phyloP scores from a whole-genome alignment of 2,329 filamentous ascomycete genomes.

The Colletotrichum chrysophilum region DNA sequence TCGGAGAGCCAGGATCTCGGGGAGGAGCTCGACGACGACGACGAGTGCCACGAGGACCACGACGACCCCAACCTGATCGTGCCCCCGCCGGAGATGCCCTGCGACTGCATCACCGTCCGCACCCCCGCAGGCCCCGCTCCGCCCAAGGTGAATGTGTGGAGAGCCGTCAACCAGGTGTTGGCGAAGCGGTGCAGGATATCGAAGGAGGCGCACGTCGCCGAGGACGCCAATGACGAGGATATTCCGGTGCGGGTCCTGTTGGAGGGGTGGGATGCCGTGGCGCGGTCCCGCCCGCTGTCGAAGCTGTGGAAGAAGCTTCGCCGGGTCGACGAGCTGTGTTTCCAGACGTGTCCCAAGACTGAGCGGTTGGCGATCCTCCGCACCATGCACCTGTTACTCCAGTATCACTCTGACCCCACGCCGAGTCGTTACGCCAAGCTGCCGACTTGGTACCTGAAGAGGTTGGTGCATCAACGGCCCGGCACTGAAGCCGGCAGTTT shows the following conservation, averaged over 20 bases:
- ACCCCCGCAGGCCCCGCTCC: not conserved
- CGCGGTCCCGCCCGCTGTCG: slow-evolving; percentile 28
- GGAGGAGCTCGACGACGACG: not conserved
- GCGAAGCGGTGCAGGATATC: slow-evolving; percentile 18
- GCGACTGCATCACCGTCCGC: not conserved
- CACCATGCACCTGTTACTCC: slow-evolving; percentile 29
- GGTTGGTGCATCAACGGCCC: slow-evolving; percentile 16
- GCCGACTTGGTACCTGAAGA: slow-evolving; percentile 31
- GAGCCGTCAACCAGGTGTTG: slow-evolving; percentile 27
- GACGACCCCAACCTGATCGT: slow-evolving; percentile 3
- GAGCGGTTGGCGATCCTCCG: slow-evolving; percentile 30
- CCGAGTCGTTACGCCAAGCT: slow-evolving; percentile 22
- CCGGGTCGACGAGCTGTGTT: slow-evolving; percentile 27
- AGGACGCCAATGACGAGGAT: slow-evolving; percentile 29
- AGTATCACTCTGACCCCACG: slow-evolving; percentile 30
- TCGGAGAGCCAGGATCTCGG: slow-evolving; percentile 4
- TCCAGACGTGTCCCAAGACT: slow-evolving; percentile 17
- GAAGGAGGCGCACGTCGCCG: not conserved
- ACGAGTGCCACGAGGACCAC: not conserved
- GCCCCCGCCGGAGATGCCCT: not conserved
- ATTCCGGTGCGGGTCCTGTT: slow-evolving; percentile 28
- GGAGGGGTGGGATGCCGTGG: slow-evolving; percentile 33
- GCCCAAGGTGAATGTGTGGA: slow-evolving; percentile 26
- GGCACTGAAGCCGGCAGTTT: not conserved
- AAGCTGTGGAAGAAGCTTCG: slow-evolving; percentile 31